Evolutionary conservation across 129 eudicot species (phyloP), one percentile per base, ranked within the genome.

Genomic region (Cynara cardunculus): DNA sequence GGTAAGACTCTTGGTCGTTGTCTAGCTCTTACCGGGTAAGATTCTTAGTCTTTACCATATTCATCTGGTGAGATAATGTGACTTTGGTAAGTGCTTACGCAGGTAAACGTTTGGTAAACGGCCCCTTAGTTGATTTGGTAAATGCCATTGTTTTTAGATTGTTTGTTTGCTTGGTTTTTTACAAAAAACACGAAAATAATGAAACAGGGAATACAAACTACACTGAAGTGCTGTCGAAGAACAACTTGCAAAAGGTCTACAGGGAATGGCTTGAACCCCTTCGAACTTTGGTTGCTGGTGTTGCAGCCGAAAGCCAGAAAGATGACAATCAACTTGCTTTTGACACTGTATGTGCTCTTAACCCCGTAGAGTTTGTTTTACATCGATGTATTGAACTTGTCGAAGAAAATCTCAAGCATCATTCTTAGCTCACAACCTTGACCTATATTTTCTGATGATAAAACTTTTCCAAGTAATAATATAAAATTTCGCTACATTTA

Each of bases 351-450:
- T 91, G 95, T 81, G 93, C 88, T 9, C 79, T 96, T 46, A 92
- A 96, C 83, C 99, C 98, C 10, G 41, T 96, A 13, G 93, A 96
- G 85, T 77, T 96, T 59, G 99, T 96, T 72, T 80, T 96, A 68
- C 83, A 88, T 44, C 90, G 95, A 31, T 96, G 99, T 84, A 88
- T 96, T 76, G 99, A 96, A 79, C 99, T 96, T 6, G 91, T 91
- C 18, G 98, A 96, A 85, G 97, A 89, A 78, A 85, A 87, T 35
- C 88, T 95, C 73, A 88, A 87, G 74, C 85, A 53, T 78, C 26
- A 22, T 61, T n/a, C 61, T 19, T 87, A 81, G 79, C 27, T 24
- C 30, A 7, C 64, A 4, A 12, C 67, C 27, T 14, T 7, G 18
- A 19, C 9, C 18, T 35, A n/a, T n/a, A 16, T 30, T 28, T 16